Conservation (phyloP, 306 rosid species). For the Acacia confusa region DNA sequence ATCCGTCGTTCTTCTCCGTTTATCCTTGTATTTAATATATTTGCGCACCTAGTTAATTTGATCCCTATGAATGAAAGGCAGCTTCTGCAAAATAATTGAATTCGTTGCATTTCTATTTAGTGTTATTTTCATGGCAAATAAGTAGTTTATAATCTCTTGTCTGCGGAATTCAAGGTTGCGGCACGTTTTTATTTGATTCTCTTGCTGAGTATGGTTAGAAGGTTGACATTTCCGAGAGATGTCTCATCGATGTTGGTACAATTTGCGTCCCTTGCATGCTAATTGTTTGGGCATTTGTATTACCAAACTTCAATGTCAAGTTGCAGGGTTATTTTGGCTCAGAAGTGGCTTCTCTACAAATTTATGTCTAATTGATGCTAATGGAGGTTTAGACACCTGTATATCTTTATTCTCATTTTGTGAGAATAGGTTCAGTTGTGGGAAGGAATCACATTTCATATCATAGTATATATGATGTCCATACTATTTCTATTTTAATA, state of each 20-base stretch:
- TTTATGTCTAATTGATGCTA: slow-evolving; percentile 11
- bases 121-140: neutral
- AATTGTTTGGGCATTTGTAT: neutral
- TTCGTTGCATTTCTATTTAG: slow-evolving; percentile 2
- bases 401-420: neutral
- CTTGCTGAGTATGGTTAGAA: neutral
- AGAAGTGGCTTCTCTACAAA: neutral
- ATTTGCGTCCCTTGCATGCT: slow-evolving; percentile 1
- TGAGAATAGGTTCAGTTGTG: neutral
- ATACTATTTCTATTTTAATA: neutral
- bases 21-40: neutral
- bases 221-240: neutral
- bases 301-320: neutral
- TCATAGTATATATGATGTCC: neutral
- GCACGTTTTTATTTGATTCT: neutral
- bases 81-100: neutral
- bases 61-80: neutral
- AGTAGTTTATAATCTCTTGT: neutral
- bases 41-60: neutral
- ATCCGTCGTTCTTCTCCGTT: neutral
- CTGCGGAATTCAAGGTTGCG: neutral
- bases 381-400: neutral
- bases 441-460: slow-evolving; percentile 3
- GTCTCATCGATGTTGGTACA: neutral
- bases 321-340: slow-evolving; percentile 19